A percentile compares a stretch with the other conserved stretches of the same genome.
Conservation (phyloP, 2,329 filamentous ascomycete genomes). For the Claviceps citrina region DNA sequence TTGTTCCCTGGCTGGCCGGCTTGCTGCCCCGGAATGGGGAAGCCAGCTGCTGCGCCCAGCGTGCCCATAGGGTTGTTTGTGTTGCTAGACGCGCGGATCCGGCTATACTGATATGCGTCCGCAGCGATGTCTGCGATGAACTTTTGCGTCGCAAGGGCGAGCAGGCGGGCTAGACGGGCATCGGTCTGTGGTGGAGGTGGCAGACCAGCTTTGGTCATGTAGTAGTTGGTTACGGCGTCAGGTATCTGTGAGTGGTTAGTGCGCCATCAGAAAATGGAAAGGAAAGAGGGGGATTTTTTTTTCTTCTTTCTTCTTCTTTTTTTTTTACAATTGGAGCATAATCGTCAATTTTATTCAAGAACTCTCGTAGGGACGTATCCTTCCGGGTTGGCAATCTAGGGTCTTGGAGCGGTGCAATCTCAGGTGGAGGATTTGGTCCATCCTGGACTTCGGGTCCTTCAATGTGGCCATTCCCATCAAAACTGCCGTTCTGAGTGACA, state of each 20-base stretch:
- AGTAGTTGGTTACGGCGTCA: constrained; percentile 94
- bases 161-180: constrained; percentile 74
- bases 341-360: constrained; percentile 92
- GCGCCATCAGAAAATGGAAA: neutral
- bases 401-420: constrained; percentile 37
- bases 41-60: constrained; percentile 59
- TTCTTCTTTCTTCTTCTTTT: too few relatives aligned
- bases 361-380: constrained; percentile 82
- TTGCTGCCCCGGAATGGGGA: constrained; percentile 47
- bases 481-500: constrained; percentile 12
- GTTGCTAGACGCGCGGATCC: constrained; percentile 77
- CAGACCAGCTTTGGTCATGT: constrained; percentile 88
- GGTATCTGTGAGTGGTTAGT: constrained; percentile 52
- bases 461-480: constrained; percentile 6
- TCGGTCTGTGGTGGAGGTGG: constrained; percentile 85
- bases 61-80: constrained; percentile 86
- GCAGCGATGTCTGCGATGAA: constrained; percentile 96
- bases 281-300: too few relatives aligned
- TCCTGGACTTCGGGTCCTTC: constrained; percentile 8
- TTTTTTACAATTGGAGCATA: constrained; percentile 83
- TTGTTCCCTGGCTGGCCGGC: constrained; percentile 40
- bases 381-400: constrained; percentile 64
- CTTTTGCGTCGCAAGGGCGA: constrained; percentile 95
- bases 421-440: constrained; percentile 17
- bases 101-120: constrained; percentile 93